Conservation (phyloP, 2,329 filamentous ascomycete genomes). For the Hypoxylon rubiginosum region DNA sequence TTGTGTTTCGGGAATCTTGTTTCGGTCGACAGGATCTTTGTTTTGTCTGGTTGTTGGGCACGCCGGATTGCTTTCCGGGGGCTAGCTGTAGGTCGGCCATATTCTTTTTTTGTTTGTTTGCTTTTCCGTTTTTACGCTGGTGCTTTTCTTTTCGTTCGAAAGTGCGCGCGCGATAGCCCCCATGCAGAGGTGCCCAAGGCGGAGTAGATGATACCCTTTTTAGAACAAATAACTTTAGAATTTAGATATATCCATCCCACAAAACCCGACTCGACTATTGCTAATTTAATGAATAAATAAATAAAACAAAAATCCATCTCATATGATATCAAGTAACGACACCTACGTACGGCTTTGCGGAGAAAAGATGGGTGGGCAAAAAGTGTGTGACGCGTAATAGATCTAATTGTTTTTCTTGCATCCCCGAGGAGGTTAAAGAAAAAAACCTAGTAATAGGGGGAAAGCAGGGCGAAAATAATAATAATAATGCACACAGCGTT, state of each 20-base stretch:
- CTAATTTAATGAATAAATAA: conserved; percentile 12
- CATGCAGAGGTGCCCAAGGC: conserved; percentile 50
- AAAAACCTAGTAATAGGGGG: neutral
- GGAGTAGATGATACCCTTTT: conserved; percentile 52
- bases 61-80: conserved; percentile 26
- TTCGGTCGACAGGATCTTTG: conserved; percentile 35
- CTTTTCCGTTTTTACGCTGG: conserved; percentile 20
- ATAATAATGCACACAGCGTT: neutral
- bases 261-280: conserved; percentile 12
- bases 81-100: conserved; percentile 13
- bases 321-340: neutral
- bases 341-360: too few relatives aligned
- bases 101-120: conserved; percentile 36
- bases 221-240: conserved; percentile 46
- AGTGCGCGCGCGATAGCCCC: too few relatives aligned
- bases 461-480: conserved; percentile 1
- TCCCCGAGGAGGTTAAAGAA: conserved; percentile 8
- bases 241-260: conserved; percentile 41
- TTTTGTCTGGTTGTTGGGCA: conserved; percentile 31
- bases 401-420: conserved; percentile 29
- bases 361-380: conserved; percentile 26
- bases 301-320: neutral
- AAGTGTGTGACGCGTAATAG: conserved; percentile 37
- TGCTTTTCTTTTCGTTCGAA: conserved; percentile 8
- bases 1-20: neutral